phyloP scores from a whole-genome alignment of 2,329 filamentous ascomycete genomes.

The Colletotrichum australisinense region DNA sequence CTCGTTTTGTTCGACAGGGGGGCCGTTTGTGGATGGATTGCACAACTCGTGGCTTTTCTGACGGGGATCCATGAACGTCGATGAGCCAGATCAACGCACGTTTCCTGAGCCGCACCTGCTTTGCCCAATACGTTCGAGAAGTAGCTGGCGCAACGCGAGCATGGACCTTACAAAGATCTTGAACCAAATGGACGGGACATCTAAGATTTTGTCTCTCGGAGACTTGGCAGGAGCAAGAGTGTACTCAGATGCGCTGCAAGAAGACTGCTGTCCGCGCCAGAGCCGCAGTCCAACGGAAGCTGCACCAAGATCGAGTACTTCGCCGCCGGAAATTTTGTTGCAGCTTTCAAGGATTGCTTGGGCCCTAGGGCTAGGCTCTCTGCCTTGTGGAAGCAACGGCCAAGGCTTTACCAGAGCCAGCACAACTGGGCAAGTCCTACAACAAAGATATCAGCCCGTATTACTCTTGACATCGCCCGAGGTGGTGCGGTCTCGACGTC shows the following conservation, averaged over 20 bases:
- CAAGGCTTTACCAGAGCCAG: not conserved
- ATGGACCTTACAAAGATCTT: slow-evolving; percentile 5
- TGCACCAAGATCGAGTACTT: not conserved
- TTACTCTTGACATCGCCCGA: not conserved
- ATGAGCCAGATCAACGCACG: slow-evolving; percentile 16
- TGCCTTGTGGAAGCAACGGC: not conserved
- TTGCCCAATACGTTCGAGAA: not conserved
- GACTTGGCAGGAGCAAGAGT: slow-evolving; percentile 1
- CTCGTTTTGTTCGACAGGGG: slow-evolving; percentile 9
- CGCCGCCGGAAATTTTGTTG: not conserved
- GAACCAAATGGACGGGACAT: not conserved
- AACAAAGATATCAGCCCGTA: not conserved
- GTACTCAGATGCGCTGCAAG: not conserved
- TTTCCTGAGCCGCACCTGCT: slow-evolving; percentile 17
- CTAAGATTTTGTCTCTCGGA: not conserved
- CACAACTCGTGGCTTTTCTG: slow-evolving; percentile 27
- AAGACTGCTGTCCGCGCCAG: slow-evolving; percentile 2
- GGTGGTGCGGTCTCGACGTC: not conserved
- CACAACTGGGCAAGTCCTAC: not conserved
- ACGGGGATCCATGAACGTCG: slow-evolving; percentile 6
- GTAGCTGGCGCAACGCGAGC: not conserved
- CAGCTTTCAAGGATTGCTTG: slow-evolving; percentile 16
- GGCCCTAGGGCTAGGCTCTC: slow-evolving; percentile 6
- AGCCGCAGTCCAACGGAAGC: slow-evolving; percentile 22
- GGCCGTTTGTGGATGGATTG: slow-evolving; percentile 25